These are phyloP conservation scores for Penicillium sp. DNA, from an alignment of 2,329 filamentous ascomycete species.

Conservation along the genomic window DNA sequence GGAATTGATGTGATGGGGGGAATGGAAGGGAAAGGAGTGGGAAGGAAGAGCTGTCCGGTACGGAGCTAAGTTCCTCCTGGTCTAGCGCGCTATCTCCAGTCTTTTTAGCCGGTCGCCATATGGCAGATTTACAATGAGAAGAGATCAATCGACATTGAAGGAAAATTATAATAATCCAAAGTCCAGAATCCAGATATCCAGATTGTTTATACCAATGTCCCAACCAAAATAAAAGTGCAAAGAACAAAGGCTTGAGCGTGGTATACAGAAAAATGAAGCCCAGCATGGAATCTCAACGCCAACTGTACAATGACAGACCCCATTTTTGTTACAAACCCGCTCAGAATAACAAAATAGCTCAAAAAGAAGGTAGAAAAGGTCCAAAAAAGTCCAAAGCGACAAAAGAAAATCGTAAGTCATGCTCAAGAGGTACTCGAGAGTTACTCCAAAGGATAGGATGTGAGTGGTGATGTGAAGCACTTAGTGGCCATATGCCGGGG, in stretches of 20 bases:
- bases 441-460: constrained; percentile 9
- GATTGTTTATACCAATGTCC: constrained; percentile 11
- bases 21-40: constrained; percentile 26
- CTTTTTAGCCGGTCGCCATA: constrained; percentile 19
- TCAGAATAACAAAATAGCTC: constrained; percentile 13
- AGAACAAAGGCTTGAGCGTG: constrained; percentile 21
- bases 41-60: constrained; percentile 19
- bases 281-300: constrained; percentile 22
- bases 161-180: background rate
- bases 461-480: background rate
- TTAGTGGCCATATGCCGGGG: constrained; percentile 46
- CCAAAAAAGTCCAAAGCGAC: background rate
- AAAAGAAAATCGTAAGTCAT: constrained; percentile 24
- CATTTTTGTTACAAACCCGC: constrained; percentile 30
- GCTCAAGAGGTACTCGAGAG: constrained; percentile 3
- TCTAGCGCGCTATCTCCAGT: constrained; percentile 43
- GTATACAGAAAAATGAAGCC: constrained; percentile 31
- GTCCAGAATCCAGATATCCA: background rate
- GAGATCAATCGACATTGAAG: background rate
- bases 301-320: constrained; percentile 21
- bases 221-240: background rate
- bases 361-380: constrained; percentile 11
- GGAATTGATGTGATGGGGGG: constrained; percentile 2
- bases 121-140: background rate
- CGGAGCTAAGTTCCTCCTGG: constrained; percentile 35